Evolutionary conservation across 208 protist species (phyloP), one percentile per base, ranked within the genome.

Genomic region (Porcisia hertigi): DNA sequence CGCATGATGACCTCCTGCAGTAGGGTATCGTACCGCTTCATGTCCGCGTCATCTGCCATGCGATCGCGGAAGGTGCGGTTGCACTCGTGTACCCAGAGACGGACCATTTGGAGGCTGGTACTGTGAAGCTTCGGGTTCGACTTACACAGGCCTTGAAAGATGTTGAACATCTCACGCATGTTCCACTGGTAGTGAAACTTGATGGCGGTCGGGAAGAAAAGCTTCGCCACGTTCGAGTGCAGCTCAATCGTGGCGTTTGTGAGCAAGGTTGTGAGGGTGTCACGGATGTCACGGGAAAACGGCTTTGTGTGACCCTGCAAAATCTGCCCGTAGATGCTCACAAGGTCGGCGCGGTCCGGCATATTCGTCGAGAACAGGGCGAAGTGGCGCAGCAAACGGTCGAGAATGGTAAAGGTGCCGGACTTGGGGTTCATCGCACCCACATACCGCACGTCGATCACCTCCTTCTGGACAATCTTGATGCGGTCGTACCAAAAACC

Each of bases 111-210:
- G 54, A 94, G 58, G 58, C 83, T 85, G 34, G 81, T 93, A 9
- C 86, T 96, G 83, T 98, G 93, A 12, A 95, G 69, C 77, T 97
- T 97, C n/a, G 83, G 84, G 80, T 89, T 90, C 47, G 93, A 90
- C 81, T 97, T 96, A 76, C 94, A 98, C 45, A 98, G 79, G 63
- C 96, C 96, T 78, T 99, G 97, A 76, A 99, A 98, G 62, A 99
- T 95, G 84, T 98, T 98, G 76, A 98, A 98, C 81, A 99, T 95
- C 76, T 99, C 98, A 45, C 98, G 89, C 86, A 99, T 96, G 88
- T 99, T 99, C 96, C 99, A 99, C 76, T 99, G 92, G 87, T 99
- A 99, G 84, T 99, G 98, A 89, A 99, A 99, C 84, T 99, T 99
- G 75, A 99, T 91, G 53, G 98, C 98, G 1, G 99, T 99, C 23